phyloP scores from a whole-genome alignment of 139 green algal species.

The Diplosphaera chodatii region DNA sequence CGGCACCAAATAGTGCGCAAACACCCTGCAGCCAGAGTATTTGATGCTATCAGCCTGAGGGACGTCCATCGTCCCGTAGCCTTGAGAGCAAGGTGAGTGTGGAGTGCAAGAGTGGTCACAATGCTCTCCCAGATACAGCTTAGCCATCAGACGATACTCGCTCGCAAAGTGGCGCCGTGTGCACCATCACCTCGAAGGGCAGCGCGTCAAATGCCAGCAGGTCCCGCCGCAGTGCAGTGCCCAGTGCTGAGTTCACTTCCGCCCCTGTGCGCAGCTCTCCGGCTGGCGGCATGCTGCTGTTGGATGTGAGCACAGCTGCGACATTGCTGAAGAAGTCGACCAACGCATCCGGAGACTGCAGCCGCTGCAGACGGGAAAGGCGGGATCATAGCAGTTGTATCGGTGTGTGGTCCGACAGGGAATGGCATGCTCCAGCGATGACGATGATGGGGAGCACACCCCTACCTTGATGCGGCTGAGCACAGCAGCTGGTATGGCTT shows the following conservation, averaged over 20 bases:
- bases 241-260: conserved; percentile 18
- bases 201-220: conserved; percentile 17
- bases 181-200: conserved; percentile 26
- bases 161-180: background rate
- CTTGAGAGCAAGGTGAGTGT: no score
- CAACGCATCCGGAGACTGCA: conserved; percentile 17
- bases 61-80: no score
- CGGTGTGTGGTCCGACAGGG: no score
- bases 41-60: background rate
- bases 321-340: conserved; percentile 16
- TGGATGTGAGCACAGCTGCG: background rate
- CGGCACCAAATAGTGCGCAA: background rate
- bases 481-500: background rate
- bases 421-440: background rate
- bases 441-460: no score
- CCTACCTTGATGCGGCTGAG: background rate
- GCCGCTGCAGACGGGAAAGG: background rate
- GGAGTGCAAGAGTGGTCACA: no score
- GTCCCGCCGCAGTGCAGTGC: conserved; percentile 29
- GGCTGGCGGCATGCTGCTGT: background rate
- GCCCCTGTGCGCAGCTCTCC: background rate
- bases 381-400: no score
- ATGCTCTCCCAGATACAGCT: no score
- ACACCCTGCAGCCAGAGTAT: conserved; percentile 10
- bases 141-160: background rate